Percentiles rank a stretch among this genome's conserved stretches.
phyloP scores from a whole-genome alignment of 139 green algal species.

The Trebouxia sp. region DNA sequence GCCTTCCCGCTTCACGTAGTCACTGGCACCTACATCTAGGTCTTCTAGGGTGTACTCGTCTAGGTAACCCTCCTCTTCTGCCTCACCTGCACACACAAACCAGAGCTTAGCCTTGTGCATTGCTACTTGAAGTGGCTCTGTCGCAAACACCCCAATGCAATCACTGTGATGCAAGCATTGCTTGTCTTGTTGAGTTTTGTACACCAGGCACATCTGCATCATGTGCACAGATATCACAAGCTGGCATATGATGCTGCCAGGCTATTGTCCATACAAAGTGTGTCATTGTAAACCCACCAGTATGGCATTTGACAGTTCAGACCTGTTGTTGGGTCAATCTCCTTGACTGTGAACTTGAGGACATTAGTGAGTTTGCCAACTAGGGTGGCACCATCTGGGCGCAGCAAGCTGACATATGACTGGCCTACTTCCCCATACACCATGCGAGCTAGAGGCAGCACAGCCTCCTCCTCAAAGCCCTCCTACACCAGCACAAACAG shows the following conservation, averaged over 20 bases:
- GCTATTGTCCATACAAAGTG: too few species aligned
- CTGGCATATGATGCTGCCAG: too few species aligned
- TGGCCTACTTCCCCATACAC: slow-evolving; percentile 76
- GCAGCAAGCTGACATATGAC: slow-evolving; percentile 79
- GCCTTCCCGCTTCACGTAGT: slow-evolving; percentile 83
- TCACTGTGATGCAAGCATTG: background rate
- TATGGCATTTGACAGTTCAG: slow-evolving; percentile 35
- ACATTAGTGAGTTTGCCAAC: slow-evolving; percentile 72
- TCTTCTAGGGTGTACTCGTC: slow-evolving; percentile 99
- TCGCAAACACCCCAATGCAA: too few species aligned
- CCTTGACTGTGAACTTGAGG: slow-evolving; percentile 96
- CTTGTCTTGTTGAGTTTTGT: background rate
- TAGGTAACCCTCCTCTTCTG: slow-evolving; percentile 92
- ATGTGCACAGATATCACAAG: too few species aligned
- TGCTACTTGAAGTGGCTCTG: too few species aligned
- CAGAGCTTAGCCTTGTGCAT: background rate
- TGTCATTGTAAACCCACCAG: too few species aligned
- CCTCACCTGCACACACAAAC: slow-evolving; percentile 59
- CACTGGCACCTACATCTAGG: slow-evolving; percentile 71
- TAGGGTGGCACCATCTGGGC: slow-evolving; percentile 52
- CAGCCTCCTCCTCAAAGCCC: slow-evolving; percentile 81
- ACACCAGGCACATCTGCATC: background rate
- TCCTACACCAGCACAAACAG: slow-evolving; percentile 32
- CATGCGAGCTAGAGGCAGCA: slow-evolving; percentile 82
- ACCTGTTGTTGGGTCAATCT: slow-evolving; percentile 94